phyloP scores from a whole-genome alignment of 2,329 filamentous ascomycete genomes.

The Paradendryphiella salina region DNA sequence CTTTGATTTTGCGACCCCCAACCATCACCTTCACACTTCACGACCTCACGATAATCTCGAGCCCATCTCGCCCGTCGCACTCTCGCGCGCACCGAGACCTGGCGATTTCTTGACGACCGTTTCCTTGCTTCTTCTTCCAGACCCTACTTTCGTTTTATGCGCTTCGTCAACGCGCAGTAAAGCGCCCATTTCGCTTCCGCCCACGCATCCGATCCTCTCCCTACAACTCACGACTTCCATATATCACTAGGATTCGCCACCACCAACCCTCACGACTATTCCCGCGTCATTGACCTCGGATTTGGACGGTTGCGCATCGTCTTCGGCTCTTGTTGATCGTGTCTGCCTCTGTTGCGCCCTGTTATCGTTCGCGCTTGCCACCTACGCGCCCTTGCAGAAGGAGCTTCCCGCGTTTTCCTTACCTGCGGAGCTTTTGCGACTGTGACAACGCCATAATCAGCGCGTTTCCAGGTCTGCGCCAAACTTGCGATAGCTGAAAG shows the following conservation, averaged over 20 bases:
- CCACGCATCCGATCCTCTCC: slow-evolving; percentile 22
- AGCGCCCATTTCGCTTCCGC: slow-evolving; percentile 26
- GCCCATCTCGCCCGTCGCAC: slow-evolving; percentile 31
- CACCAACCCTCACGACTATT: slow-evolving; percentile 10
- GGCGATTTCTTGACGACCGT: slow-evolving; percentile 23
- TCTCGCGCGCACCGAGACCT: slow-evolving; percentile 27
- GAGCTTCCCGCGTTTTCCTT: slow-evolving; percentile 27
- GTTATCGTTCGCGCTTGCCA: slow-evolving; percentile 15
- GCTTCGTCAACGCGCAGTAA: slow-evolving; percentile 24
- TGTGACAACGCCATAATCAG: slow-evolving; percentile 9
- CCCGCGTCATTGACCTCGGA: slow-evolving; percentile 13
- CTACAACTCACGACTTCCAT: slow-evolving; percentile 23
- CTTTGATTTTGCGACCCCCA: slow-evolving; percentile 20
- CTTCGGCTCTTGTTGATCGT: slow-evolving; percentile 11
- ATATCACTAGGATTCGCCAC: slow-evolving; percentile 8
- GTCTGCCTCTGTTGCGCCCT: slow-evolving; percentile 13
- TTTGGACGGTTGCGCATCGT: slow-evolving; percentile 10
- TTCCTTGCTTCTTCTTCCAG: slow-evolving; percentile 28
- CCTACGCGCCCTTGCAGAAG: slow-evolving; percentile 29
- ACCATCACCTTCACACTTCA: slow-evolving; percentile 25
- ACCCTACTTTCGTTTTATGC: slow-evolving; percentile 18
- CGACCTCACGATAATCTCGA: slow-evolving; percentile 29
- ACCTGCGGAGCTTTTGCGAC: slow-evolving; percentile 23
- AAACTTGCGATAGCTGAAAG: slow-evolving; percentile 20
- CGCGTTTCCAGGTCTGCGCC: slow-evolving; percentile 26